A percentile compares a stretch with the other conserved stretches of the same genome.
These are phyloP conservation scores for Yamadazyma dushanensis DNA, from an alignment of 1,139 yeast genomes.

Conservation along the genomic window DNA sequence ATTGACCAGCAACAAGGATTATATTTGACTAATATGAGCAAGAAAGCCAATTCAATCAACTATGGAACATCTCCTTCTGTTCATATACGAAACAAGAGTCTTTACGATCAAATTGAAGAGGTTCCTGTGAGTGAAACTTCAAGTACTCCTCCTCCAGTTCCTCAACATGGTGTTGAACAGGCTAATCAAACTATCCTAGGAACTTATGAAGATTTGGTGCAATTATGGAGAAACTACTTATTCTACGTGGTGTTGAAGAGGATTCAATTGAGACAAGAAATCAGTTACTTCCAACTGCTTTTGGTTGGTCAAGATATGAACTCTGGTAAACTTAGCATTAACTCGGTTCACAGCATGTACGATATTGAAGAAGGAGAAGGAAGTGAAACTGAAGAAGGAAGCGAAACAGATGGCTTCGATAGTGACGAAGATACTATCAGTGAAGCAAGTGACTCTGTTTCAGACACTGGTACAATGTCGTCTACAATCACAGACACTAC, in stretches of 20 bases:
- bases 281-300: slow-evolving; percentile 34
- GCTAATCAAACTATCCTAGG: slow-evolving; percentile 10
- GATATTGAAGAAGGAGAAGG: slow-evolving; percentile 10
- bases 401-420: slow-evolving; percentile 6
- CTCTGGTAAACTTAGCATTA: slow-evolving; percentile 10
- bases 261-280: slow-evolving; percentile 45
- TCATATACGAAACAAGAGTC: slow-evolving; percentile 4
- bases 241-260: slow-evolving; percentile 37
- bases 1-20: slow-evolving; percentile 31
- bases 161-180: slow-evolving; percentile 19
- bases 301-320: slow-evolving; percentile 18
- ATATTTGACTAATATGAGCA: slow-evolving; percentile 16
- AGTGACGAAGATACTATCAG: slow-evolving; percentile 8
- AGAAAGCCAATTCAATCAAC: slow-evolving; percentile 19
- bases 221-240: slow-evolving; percentile 42
- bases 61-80: slow-evolving; percentile 14
- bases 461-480: slow-evolving; percentile 9
- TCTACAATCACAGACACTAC: neutral
- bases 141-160: slow-evolving; percentile 27
- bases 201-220: slow-evolving; percentile 20
- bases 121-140: slow-evolving; percentile 22
- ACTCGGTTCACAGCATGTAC: slow-evolving; percentile 11
- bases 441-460: slow-evolving; percentile 6
- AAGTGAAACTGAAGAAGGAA: slow-evolving; percentile 2
- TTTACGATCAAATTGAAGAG: slow-evolving; percentile 17